A percentile compares a stretch with the other conserved stretches of the same genome.
Evolutionary conservation across 805 yeast species (phyloP).

Genomic region (Citeromyces nyonsensis): DNA sequence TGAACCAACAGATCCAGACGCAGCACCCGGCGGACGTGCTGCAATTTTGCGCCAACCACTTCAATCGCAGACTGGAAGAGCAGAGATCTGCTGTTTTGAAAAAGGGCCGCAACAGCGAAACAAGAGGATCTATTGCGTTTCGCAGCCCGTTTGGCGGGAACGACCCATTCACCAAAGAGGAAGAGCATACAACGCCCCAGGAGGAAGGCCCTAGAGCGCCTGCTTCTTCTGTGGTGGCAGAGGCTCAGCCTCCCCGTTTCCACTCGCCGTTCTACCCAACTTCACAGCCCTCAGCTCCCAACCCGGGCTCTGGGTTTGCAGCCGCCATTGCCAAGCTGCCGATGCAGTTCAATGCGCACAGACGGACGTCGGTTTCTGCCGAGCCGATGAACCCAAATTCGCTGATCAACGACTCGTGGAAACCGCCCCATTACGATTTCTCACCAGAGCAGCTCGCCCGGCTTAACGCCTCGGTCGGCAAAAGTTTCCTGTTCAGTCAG

Average conservation of each 20-base stretch:
- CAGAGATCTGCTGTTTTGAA: conserved; percentile 39
- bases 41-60: conserved; percentile 66
- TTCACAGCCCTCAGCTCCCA: conserved; percentile 5
- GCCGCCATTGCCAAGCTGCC: conserved; percentile 26
- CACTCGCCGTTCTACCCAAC: conserved; percentile 6
- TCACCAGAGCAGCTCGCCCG: conserved; percentile 48
- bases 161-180: conserved; percentile 39
- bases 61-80: conserved; percentile 42
- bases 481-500: conserved; percentile 74
- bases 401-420: conserved; percentile 54
- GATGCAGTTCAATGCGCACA: conserved; percentile 52
- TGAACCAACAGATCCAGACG: conserved; percentile 38
- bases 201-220: conserved; percentile 13
- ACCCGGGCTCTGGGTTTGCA: conserved; percentile 10
- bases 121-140: conserved; percentile 31
- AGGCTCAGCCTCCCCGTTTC: conserved; percentile 8
- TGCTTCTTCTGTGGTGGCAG: conserved; percentile 11
- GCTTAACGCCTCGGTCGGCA: conserved; percentile 54
- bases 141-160: conserved; percentile 49
- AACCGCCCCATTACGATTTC: conserved; percentile 54
- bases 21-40: conserved; percentile 53
- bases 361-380: conserved; percentile 85
- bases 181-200: conserved; percentile 2
- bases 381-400: conserved; percentile 72
- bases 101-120: conserved; percentile 29